A percentile compares a stretch with the other conserved stretches of the same genome.
Evolutionary conservation across 768 basidiomycete genomes (phyloP).

Genomic region (Leucocoprinus leucothites): DNA sequence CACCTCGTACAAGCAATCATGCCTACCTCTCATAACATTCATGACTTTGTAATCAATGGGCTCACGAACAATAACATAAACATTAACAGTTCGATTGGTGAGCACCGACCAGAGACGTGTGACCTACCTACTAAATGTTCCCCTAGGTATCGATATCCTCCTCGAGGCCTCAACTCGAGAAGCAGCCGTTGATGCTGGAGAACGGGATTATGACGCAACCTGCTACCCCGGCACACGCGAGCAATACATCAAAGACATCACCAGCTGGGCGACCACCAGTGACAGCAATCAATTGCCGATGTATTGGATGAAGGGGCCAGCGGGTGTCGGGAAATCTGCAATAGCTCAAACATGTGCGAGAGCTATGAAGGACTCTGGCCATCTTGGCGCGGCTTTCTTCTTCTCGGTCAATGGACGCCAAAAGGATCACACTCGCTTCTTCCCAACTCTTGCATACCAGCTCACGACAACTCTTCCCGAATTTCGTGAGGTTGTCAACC

Average conservation of each 20-base stretch:
- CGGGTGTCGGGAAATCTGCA: conserved; percentile 8
- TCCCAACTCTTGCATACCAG: conserved; percentile 5
- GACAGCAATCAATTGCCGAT: background rate
- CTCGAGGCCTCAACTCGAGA: background rate
- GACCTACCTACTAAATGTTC: no score
- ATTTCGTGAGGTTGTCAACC: background rate
- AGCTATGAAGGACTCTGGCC: background rate
- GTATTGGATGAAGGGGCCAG: conserved; percentile 6
- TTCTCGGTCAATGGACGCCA: background rate
- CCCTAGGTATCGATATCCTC: no score
- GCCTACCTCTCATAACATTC: no score
- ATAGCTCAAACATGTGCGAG: conserved; percentile 1
- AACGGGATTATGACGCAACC: background rate
- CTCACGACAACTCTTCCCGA: background rate
- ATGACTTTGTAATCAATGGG: no score
- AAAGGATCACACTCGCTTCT: no score
- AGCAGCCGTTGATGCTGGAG: background rate
- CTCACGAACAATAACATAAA: no score
- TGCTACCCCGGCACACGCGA: background rate
- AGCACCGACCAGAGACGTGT: no score
- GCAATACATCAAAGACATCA: no score
- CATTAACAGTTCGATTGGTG: no score
- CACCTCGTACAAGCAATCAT: no score
- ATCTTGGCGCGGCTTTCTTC: no score
- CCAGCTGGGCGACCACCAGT: background rate